A percentile compares a stretch with the other conserved stretches of the same genome.
Conservation (phyloP, 2,329 filamentous ascomycete genomes). For the Dactylellina parvicollis region DNA sequence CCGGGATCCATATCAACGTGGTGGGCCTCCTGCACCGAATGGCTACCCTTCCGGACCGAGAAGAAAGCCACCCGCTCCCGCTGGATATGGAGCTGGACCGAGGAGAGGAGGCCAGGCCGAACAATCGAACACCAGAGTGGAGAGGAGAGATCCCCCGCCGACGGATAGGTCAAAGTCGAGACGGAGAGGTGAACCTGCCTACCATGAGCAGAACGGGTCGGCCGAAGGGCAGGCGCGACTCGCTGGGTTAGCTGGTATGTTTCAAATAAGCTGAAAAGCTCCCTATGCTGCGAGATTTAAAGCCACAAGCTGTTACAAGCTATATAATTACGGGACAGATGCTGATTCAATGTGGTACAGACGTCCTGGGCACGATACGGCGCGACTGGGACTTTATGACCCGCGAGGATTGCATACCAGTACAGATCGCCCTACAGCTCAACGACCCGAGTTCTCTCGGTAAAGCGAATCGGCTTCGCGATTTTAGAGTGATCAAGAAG, state of each 20-base stretch:
- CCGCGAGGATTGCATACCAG: conserved; percentile 85
- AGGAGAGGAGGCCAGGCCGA: conserved; percentile 14
- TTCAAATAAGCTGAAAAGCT: not conserved
- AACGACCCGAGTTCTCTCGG: conserved; percentile 94
- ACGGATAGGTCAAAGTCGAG: conserved; percentile 38
- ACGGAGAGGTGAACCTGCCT: conserved; percentile 29
- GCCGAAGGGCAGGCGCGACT: conserved; percentile 34
- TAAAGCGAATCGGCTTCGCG: conserved; percentile 83
- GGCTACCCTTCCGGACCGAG: conserved; percentile 29
- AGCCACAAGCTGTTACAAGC: not conserved
- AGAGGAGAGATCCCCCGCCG: conserved; percentile 19
- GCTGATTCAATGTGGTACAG: conserved; percentile 58
- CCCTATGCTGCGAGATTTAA: not conserved
- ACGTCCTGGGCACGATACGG: conserved; percentile 82
- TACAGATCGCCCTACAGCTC: conserved; percentile 92
- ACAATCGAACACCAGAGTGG: conserved; percentile 1
- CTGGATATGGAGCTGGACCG: conserved; percentile 11
- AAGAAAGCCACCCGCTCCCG: conserved; percentile 13
- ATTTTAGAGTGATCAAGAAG: conserved; percentile 83
- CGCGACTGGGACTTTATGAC: conserved; percentile 93
- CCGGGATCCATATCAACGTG: conserved; percentile 47
- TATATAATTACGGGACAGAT: not conserved
- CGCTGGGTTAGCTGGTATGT: conserved; percentile 37
- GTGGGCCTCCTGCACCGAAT: conserved; percentile 1
- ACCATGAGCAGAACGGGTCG: conserved; percentile 41